Base-by-base conservation (phyloP, 2,329 filamentous ascomycete genomes). In the Talaromyces sp. region DNA sequence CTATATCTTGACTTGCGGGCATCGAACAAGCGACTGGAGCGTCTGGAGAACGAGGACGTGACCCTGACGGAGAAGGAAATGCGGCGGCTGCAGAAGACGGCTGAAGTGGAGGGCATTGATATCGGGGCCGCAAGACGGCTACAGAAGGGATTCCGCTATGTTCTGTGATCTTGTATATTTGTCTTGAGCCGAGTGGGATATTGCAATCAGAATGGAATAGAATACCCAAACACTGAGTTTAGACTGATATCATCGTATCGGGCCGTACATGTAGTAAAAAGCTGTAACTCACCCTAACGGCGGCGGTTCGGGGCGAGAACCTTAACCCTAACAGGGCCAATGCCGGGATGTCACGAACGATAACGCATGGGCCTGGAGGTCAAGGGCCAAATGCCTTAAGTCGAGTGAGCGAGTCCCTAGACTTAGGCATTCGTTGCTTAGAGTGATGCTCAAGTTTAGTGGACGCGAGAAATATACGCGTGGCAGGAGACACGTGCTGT, bases 71-170 rank as follows among this genome's bases (percentile, higher is more conserved):
- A 80, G 32, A 77, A 75, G 59, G 82, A 85, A 56, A 57, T 82
- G 62, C 73, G 66, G 60, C 78, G 73, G 60, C 65, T 85, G 67
- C 72, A 79, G 67, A 77, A 77, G 66, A 84, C 82, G 19, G 82
- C 81, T 0, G 78, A 83, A 63, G 64, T 81, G 22, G 82, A 85
- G 67, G 80, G 80, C 0, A 78, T 84, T 51, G 77, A 80, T 63
- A 64, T 84, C 61, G 78, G 75, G 0, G 76, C 78, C 11, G 82
- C 83, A 39, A 75, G 82, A 58, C 70, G 72, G 56, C 63, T 84
- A 71, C 82, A 85, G 70, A 82, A 81, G 72, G 83, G 82, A 1
- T 85, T 83, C 70, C 72, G 83, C 33, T 85, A 81, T 66, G 75
- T 80, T 64, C 71, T 82, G 58, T 82, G 67, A 71, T 69, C 7